Conservation (phyloP, 2,329 filamentous ascomycete genomes). For the Tolypocladium inflatum region DNA sequence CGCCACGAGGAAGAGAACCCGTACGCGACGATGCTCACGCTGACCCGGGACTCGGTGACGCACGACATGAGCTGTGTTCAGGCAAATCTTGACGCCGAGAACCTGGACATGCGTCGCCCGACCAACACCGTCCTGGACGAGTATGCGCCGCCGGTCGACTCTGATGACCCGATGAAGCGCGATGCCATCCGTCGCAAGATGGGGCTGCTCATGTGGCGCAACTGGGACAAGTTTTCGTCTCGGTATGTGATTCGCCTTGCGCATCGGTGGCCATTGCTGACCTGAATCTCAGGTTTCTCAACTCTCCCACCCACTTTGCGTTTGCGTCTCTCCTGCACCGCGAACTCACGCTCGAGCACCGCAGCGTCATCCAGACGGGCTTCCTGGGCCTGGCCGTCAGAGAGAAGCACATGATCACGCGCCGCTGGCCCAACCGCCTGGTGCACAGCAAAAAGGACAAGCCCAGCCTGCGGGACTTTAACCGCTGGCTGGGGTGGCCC, state of each 20-base stretch:
- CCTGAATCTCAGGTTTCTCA: constrained; percentile 3
- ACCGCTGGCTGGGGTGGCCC: constrained; percentile 14
- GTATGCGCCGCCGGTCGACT: constrained; percentile 8
- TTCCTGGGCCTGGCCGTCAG: constrained; percentile 11
- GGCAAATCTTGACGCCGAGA: constrained; percentile 4
- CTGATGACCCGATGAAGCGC: not conserved
- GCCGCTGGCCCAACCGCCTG: constrained; percentile 13
- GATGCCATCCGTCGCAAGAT: constrained; percentile 8
- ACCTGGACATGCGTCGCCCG: not conserved
- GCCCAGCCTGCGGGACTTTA: constrained; percentile 9
- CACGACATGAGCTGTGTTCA: not conserved
- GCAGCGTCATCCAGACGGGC: constrained; percentile 4
- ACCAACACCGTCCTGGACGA: constrained; percentile 7
- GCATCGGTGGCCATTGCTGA: not conserved
- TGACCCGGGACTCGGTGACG: constrained; percentile 6
- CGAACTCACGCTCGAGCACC: not conserved
- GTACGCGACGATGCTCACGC: constrained; percentile 12
- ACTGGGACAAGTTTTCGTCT: constrained; percentile 14
- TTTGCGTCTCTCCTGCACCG: not conserved
- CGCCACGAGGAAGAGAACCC: constrained; percentile 15
- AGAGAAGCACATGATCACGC: constrained; percentile 11
- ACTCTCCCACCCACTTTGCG: constrained; percentile 1
- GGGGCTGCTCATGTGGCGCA: constrained; percentile 13
- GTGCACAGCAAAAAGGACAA: constrained; percentile 4
- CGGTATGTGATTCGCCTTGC: constrained; percentile 3